Percentiles rank a stretch among this genome's conserved stretches.
phyloP scores from a whole-genome alignment of 768 basidiomycete genomes.

The Polyporus arcularius region DNA sequence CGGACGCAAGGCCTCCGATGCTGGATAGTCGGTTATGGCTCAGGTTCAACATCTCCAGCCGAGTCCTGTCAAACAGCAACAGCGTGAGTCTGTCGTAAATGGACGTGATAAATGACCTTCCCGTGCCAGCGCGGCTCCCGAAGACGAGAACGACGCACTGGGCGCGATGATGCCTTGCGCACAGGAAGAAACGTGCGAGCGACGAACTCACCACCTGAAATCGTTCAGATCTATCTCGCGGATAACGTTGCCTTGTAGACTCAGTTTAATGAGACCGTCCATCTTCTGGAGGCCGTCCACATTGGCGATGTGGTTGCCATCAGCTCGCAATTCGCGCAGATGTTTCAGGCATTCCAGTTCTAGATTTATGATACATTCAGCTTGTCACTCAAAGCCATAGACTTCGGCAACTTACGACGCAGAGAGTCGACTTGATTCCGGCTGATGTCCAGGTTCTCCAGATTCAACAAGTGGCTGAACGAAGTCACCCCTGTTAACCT shows the following conservation, averaged over 20 bases:
- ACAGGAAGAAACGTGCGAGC: neutral
- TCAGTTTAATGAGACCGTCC: conserved; percentile 82
- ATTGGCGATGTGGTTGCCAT: conserved; percentile 76
- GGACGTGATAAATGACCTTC: conserved; percentile 19
- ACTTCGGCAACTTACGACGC: conserved; percentile 58
- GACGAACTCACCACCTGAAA: conserved; percentile 64
- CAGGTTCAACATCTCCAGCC: conserved; percentile 80
- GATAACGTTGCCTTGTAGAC: conserved; percentile 75
- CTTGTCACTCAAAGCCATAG: neutral
- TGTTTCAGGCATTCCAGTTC: conserved; percentile 84
- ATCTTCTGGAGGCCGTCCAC: conserved; percentile 77
- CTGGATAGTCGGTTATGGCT: conserved; percentile 69
- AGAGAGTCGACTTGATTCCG: conserved; percentile 87
- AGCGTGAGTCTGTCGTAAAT: conserved; percentile 12
- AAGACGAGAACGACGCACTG: conserved; percentile 5
- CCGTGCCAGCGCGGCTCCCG: neutral
- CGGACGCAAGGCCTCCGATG: conserved; percentile 59
- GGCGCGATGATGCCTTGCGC: neutral
- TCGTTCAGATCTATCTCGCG: conserved; percentile 56
- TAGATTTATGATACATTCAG: conserved; percentile 33
- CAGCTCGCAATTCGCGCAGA: conserved; percentile 87
- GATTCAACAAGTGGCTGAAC: conserved; percentile 80
- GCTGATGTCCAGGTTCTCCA: conserved; percentile 91
- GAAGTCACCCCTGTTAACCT: conserved; percentile 87
- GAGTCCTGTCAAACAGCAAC: conserved; percentile 34